Conservation (phyloP, 129 eudicot species). For the Arctium lappa region DNA sequence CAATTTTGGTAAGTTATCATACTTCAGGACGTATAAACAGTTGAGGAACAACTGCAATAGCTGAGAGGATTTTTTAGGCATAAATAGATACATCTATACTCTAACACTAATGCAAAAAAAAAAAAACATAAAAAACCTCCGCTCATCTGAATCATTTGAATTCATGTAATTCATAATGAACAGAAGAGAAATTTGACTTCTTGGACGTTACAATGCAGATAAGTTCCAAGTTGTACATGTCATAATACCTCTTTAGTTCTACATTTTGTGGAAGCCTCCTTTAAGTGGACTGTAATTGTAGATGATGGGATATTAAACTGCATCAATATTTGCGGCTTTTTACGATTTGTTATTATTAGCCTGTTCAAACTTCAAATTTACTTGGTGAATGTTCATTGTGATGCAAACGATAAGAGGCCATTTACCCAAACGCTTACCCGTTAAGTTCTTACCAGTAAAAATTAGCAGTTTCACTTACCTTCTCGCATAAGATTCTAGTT, state of each 20-base stretch:
- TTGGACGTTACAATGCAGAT: not conserved
- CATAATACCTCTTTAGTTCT: not conserved
- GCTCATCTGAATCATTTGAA: not conserved
- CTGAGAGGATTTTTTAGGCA: too few relatives aligned
- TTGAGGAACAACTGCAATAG: too few relatives aligned
- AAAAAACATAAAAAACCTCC: not conserved
- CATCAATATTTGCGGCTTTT: not conserved
- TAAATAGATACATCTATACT: too few relatives aligned
- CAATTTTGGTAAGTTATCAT: too few relatives aligned
- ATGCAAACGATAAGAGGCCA: not conserved
- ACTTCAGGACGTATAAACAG: too few relatives aligned
- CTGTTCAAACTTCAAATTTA: not conserved
- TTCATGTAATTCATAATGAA: not conserved
- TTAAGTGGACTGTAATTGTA: not conserved
- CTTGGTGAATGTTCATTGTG: not conserved
- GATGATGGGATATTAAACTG: not conserved
- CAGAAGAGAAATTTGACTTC: slow-evolving; percentile 2
- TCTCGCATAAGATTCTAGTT: too few relatives aligned
- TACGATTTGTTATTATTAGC: not conserved
- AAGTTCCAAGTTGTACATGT: not conserved
- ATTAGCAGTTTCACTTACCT: too few relatives aligned
- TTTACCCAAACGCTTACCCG: too few relatives aligned
- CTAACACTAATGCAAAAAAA: not conserved
- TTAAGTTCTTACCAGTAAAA: too few relatives aligned
- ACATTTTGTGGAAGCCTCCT: not conserved